Evolutionary conservation across 202 grass and related monocot species (phyloP).

Genomic region (Digitaria exilis): DNA sequence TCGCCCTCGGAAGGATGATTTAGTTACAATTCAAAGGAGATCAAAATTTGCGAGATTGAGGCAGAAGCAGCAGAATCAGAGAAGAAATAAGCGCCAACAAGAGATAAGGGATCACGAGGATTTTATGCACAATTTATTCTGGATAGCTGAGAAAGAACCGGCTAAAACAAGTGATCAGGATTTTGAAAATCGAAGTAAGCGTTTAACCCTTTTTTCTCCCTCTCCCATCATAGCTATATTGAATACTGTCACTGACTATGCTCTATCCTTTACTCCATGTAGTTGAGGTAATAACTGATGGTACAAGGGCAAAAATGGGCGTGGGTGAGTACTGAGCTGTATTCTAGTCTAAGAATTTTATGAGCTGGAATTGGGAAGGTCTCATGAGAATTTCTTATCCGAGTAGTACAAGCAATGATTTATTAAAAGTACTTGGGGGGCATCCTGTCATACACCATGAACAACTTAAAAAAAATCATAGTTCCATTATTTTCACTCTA

Average conservation of each 20-base stretch:
- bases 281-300: neutral
- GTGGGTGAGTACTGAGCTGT: no score
- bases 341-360: neutral
- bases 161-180: neutral
- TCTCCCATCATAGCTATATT: neutral
- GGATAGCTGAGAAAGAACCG: neutral
- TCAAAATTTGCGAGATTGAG: neutral
- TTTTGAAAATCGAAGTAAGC: neutral
- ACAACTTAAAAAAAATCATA: no score
- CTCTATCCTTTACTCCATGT: neutral
- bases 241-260: neutral
- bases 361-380: neutral
- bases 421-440: no score
- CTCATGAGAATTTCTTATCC: neutral
- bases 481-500: neutral
- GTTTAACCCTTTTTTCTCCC: neutral
- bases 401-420: neutral
- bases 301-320: neutral
- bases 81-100: neutral
- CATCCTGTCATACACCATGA: no score
- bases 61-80: neutral
- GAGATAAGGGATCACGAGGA: no score
- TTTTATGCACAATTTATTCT: no score
- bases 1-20: neutral
- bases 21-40: neutral